A percentile compares a stretch with the other conserved stretches of the same genome.
phyloP scores from a whole-genome alignment of 2,329 filamentous ascomycete species.

The Talaromyces sp. region DNA sequence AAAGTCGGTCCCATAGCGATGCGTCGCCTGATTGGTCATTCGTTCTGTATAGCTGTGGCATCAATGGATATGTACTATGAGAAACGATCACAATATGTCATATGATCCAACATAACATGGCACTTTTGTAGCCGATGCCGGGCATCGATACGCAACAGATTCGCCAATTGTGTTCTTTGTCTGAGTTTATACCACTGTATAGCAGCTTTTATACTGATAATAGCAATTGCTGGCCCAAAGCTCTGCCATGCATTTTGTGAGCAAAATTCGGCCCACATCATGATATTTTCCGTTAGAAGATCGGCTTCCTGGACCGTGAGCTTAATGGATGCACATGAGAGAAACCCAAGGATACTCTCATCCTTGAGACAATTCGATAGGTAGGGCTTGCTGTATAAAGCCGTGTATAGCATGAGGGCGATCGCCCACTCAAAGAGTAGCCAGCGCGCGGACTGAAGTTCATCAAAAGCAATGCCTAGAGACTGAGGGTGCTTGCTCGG shows the following conservation, averaged over 20 bases:
- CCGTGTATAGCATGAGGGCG: conserved; percentile 4
- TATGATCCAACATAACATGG: not conserved
- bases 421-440: conserved; percentile 8
- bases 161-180: not conserved
- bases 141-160: not conserved
- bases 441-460: conserved; percentile 1
- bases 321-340: not conserved
- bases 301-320: not conserved
- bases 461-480: not conserved
- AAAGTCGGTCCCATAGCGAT: not conserved
- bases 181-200: conserved; percentile 6
- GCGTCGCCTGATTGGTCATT: not conserved
- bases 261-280: conserved; percentile 8
- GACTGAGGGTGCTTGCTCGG: conserved; percentile 1
- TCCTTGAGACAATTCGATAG: not conserved
- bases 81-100: conserved; percentile 9
- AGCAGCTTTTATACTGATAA: conserved; percentile 6
- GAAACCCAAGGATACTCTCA: not conserved
- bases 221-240: conserved; percentile 8
- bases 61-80: not conserved
- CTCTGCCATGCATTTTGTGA: conserved; percentile 11
- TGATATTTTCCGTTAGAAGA: not conserved
- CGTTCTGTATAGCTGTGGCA: not conserved
- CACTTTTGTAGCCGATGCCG: not conserved
- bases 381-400: not conserved